Conservation (phyloP, 2,329 filamentous ascomycete genomes). For the Dendryphion nanum region DNA sequence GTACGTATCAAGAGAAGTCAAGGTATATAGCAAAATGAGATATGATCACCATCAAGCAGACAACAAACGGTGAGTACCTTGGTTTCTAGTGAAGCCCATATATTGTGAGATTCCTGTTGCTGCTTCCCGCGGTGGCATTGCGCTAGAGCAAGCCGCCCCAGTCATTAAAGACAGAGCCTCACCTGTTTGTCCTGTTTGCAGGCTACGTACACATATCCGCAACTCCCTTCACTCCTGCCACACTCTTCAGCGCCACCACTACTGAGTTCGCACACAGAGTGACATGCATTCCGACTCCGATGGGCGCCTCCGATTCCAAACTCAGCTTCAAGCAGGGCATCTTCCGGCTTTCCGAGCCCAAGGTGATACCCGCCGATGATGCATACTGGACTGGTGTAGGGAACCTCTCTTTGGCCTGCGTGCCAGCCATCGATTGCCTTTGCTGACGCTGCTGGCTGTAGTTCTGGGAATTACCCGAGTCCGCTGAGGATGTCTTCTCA, state of each 20-base stretch:
- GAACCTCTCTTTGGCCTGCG: constrained; percentile 22
- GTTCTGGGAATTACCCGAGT: constrained; percentile 98
- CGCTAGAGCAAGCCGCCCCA: not conserved
- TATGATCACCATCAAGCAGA: too few species aligned
- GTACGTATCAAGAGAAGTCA: too few species aligned
- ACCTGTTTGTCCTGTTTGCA: constrained; percentile 19
- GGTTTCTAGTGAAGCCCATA: too few species aligned
- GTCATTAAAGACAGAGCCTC: not conserved
- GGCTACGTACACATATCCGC: constrained; percentile 1
- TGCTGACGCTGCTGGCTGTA: constrained; percentile 37
- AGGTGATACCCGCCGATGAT: constrained; percentile 82
- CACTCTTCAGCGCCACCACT: constrained; percentile 4
- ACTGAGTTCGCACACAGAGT: constrained; percentile 25
- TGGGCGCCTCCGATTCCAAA: constrained; percentile 99
- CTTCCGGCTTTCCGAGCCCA: constrained; percentile 91
- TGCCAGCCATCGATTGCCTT: constrained; percentile 3
- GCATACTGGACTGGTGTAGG: constrained; percentile 88
- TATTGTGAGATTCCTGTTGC: too few species aligned
- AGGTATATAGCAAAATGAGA: too few species aligned
- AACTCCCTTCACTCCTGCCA: not conserved
- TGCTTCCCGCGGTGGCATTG: too few species aligned
- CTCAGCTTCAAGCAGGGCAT: constrained; percentile 98
- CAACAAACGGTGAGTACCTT: too few species aligned
- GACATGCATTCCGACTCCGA: constrained; percentile 47
- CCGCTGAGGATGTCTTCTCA: constrained; percentile 93